Conservation (phyloP, 78 protist genomes). For the slime mould (Dictyostelium discoideum) region dicty_2.7 NC_007089.4:5444001-5444500, state of each 20-base stretch:
- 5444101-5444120: conserved; percentile 94
- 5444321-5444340: conserved; percentile 96
- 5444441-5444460: conserved; percentile 93
- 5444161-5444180: neutral
- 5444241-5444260: neutral
- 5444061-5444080: conserved; percentile 97
- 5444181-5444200: neutral
- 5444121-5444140: conserved; percentile 61
- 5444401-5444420: conserved; percentile 84
- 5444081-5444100: conserved; percentile 94
- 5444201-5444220: too few relatives aligned
- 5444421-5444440: conserved; percentile 93
- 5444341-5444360: conserved; percentile 73
- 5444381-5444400: conserved; percentile 65
- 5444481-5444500: conserved; percentile 96
- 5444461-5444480: conserved; percentile 98
- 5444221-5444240: neutral
- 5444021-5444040: conserved; percentile 98
- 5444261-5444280: conserved; percentile 86
- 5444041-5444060: conserved; percentile 97
- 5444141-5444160: conserved; percentile 30
- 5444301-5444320: conserved; percentile 90
- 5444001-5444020: conserved; percentile 90
- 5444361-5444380: conserved; percentile 73
- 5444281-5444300: conserved; percentile 94